Evolutionary conservation across 805 yeast genomes (phyloP).

Genomic region (Wickerhamomyces hampshirensis): DNA sequence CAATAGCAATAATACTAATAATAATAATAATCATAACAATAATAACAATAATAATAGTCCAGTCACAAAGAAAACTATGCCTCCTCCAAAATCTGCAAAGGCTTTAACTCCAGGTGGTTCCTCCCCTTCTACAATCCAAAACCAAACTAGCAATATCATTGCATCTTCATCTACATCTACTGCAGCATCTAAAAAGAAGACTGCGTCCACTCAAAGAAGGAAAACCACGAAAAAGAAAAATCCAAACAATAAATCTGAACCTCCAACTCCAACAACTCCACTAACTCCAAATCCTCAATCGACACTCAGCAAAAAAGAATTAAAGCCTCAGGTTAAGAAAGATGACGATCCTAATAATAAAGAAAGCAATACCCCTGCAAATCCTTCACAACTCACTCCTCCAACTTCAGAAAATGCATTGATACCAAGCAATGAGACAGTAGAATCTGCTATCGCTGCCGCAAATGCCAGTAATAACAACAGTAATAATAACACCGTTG

Average conservation of each 20-base stretch:
- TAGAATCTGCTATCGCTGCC: background rate
- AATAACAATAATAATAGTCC: too few species aligned
- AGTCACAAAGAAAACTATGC: constrained; percentile 16
- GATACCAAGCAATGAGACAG: constrained; percentile 7
- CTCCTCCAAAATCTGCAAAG: constrained; percentile 23
- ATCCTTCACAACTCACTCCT: constrained; percentile 23
- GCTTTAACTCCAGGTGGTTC: constrained; percentile 20
- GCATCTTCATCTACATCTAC: constrained; percentile 6
- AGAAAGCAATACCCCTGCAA: constrained; percentile 15
- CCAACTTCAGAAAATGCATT: constrained; percentile 26
- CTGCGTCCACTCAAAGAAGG: constrained; percentile 15
- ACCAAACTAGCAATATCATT: constrained; percentile 15
- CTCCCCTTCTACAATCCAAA: constrained; percentile 24
- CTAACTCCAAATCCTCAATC: constrained; percentile 27
- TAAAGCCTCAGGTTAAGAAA: constrained; percentile 7
- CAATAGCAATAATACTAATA: constrained; percentile 4
- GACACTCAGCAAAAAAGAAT: constrained; percentile 1
- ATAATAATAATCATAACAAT: too few species aligned
- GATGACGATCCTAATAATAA: constrained; percentile 10
- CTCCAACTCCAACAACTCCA: constrained; percentile 40
- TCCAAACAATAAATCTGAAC: constrained; percentile 29
- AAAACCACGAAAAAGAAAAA: constrained; percentile 13
- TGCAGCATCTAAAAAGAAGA: constrained; percentile 21
- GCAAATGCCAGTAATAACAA: background rate
- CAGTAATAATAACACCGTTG: background rate